Evolutionary conservation across 768 basidiomycete species (phyloP).

Genomic region (Auricularia cornea): DNA sequence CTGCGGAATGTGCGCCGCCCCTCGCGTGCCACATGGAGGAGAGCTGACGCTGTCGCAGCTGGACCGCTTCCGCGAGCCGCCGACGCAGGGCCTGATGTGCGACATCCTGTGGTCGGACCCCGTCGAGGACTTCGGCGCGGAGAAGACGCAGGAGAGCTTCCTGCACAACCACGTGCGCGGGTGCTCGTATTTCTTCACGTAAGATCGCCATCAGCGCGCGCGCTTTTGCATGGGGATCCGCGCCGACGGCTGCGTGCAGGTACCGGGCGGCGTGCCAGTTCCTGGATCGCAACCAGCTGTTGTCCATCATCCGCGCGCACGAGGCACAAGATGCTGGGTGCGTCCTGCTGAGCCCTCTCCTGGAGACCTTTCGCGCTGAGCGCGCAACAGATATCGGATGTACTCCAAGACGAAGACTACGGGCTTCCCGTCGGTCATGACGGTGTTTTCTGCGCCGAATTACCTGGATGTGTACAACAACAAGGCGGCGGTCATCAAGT

Average conservation of each 20-base stretch:
- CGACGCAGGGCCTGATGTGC: conserved; percentile 42
- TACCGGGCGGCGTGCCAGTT: conserved; percentile 41
- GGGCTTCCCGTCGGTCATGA: conserved; percentile 46
- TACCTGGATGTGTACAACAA: conserved; percentile 46
- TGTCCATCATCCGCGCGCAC: conserved; percentile 43
- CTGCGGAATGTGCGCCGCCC: conserved; percentile 26
- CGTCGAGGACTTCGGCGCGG: conserved; percentile 38
- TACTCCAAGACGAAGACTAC: conserved; percentile 44
- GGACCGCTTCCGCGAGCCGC: conserved; percentile 44
- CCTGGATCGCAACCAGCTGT: conserved; percentile 39
- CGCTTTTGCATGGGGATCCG: background rate
- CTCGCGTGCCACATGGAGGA: background rate
- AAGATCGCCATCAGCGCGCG: conserved; percentile 3
- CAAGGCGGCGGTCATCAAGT: conserved; percentile 47
- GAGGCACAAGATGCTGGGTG: conserved; percentile 44
- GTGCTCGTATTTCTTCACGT: conserved; percentile 47
- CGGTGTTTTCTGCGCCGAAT: conserved; percentile 42
- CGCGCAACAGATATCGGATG: conserved; percentile 31
- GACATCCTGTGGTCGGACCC: conserved; percentile 46
- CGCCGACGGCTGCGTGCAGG: conserved; percentile 13
- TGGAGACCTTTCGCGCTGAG: background rate
- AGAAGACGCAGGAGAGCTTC: conserved; percentile 37
- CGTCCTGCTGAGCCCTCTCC: conserved; percentile 5
- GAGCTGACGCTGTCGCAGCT: conserved; percentile 22
- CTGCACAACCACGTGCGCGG: conserved; percentile 43